Conservation (phyloP, 2,329 filamentous ascomycete species). For the Bisporella sp. region DNA sequence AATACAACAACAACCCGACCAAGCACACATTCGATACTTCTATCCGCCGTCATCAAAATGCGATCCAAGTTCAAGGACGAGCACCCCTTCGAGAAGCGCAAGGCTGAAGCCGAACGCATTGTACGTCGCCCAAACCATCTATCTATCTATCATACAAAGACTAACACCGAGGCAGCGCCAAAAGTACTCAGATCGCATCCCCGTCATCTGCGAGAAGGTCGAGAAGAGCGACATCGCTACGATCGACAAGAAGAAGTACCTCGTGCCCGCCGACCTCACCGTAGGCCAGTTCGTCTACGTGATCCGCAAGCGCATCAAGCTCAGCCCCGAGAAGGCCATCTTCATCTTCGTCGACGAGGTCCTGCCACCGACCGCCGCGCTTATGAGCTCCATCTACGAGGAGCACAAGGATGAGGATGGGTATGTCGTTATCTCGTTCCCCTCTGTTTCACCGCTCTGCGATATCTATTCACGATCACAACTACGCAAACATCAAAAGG, state of each 20-base stretch:
- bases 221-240: slow-evolving; percentile 99
- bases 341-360: slow-evolving; percentile 99
- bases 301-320: slow-evolving; percentile 99
- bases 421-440: slow-evolving; percentile 33
- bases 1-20: slow-evolving; percentile 2
- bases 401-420: slow-evolving; percentile 86
- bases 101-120: slow-evolving; percentile 92
- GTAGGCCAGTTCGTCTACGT: slow-evolving; percentile 99
- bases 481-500: not conserved
- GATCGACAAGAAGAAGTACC: slow-evolving; percentile 99
- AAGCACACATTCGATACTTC: not conserved
- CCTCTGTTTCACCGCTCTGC: slow-evolving; percentile 3
- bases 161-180: slow-evolving; percentile 49
- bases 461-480: not conserved
- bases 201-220: slow-evolving; percentile 99
- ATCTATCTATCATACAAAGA: not conserved
- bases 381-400: slow-evolving; percentile 99
- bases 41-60: slow-evolving; percentile 52
- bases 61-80: slow-evolving; percentile 99
- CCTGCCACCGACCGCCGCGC: slow-evolving; percentile 86
- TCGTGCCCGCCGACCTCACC: slow-evolving; percentile 94
- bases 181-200: slow-evolving; percentile 98
- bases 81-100: slow-evolving; percentile 99
- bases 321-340: slow-evolving; percentile 98
- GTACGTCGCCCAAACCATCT: slow-evolving; percentile 17